phyloP scores from a whole-genome alignment of 768 basidiomycete genomes.

The Neoboletus magnificus region DNA sequence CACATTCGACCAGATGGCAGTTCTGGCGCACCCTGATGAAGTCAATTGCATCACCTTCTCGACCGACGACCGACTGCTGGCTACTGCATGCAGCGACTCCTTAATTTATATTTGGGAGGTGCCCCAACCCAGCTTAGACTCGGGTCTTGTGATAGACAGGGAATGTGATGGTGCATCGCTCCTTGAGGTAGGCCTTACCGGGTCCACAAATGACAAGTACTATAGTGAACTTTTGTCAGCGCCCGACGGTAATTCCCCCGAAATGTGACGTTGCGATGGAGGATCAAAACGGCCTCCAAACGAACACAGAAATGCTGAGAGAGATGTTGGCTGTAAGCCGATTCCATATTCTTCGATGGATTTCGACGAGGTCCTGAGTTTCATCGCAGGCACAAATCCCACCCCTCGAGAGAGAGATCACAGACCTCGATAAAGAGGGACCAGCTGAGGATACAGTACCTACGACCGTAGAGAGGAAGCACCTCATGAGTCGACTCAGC shows the following conservation, averaged over 20 bases:
- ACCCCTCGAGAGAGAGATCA: slow-evolving; percentile 3
- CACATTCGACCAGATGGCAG: slow-evolving; percentile 25
- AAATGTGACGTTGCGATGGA: neutral
- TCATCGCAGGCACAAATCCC: slow-evolving; percentile 7
- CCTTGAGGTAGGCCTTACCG: slow-evolving; percentile 22
- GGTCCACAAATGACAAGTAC: neutral
- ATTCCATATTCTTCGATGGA: neutral
- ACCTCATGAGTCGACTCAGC: slow-evolving; percentile 6
- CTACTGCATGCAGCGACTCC: slow-evolving; percentile 32
- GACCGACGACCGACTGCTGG: slow-evolving; percentile 27
- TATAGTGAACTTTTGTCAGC: slow-evolving; percentile 13
- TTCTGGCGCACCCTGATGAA: slow-evolving; percentile 21
- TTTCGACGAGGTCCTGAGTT: slow-evolving; percentile 5
- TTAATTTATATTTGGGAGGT: slow-evolving; percentile 31
- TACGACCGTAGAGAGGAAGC: neutral
- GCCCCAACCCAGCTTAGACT: slow-evolving; percentile 28
- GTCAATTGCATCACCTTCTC: slow-evolving; percentile 32
- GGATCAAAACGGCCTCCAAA: neutral
- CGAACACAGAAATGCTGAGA: slow-evolving; percentile 8
- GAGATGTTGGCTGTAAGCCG: slow-evolving; percentile 18
- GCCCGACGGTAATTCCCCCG: neutral
- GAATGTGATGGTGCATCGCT: slow-evolving; percentile 21
- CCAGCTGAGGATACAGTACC: slow-evolving; percentile 3
- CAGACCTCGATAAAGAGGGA: slow-evolving; percentile 4
- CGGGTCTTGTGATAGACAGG: slow-evolving; percentile 26